phyloP scores from a whole-genome alignment of 1,284 basidiomycete species.

The Cystobasidium slooffiae region DNA sequence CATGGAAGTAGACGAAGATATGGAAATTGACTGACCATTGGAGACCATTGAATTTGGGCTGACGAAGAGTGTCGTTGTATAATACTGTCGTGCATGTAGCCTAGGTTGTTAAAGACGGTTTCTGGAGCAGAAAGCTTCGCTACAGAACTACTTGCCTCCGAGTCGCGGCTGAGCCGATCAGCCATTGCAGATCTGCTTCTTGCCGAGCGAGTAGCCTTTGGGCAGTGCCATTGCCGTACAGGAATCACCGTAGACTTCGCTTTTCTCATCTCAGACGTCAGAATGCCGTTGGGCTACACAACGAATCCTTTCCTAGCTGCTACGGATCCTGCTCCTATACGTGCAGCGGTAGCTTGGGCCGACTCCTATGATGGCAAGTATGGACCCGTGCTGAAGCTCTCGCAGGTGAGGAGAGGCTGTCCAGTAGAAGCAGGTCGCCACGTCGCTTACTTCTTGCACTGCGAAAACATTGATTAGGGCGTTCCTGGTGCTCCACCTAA shows the following conservation, averaged over 20 bases:
- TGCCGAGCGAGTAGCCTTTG: neutral
- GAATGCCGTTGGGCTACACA: conserved; percentile 8
- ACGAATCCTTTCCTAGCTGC: conserved; percentile 27
- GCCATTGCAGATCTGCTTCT: neutral
- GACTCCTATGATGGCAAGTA: conserved; percentile 22
- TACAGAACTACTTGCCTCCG: no score
- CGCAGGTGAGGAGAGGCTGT: conserved; percentile 61
- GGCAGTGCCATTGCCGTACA: neutral
- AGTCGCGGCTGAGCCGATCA: neutral
- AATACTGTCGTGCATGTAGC: neutral
- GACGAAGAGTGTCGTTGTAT: neutral
- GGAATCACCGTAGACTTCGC: neutral
- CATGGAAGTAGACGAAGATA: conserved; percentile 4
- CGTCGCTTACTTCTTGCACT: neutral
- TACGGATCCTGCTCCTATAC: conserved; percentile 36
- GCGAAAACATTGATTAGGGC: conserved; percentile 56
- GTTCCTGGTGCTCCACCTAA: conserved; percentile 72
- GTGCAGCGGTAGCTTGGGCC: conserved; percentile 20
- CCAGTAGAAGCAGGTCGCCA: neutral
- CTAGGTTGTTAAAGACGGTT: neutral
- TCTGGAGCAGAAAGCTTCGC: no score
- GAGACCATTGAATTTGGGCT: neutral
- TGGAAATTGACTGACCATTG: neutral
- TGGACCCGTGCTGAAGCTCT: conserved; percentile 70
- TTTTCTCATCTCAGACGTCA: neutral